These are phyloP conservation scores for Smallanthus sonchifolius DNA, from an alignment of 129 eudicot genomes.

Conservation along the genomic window DNA sequence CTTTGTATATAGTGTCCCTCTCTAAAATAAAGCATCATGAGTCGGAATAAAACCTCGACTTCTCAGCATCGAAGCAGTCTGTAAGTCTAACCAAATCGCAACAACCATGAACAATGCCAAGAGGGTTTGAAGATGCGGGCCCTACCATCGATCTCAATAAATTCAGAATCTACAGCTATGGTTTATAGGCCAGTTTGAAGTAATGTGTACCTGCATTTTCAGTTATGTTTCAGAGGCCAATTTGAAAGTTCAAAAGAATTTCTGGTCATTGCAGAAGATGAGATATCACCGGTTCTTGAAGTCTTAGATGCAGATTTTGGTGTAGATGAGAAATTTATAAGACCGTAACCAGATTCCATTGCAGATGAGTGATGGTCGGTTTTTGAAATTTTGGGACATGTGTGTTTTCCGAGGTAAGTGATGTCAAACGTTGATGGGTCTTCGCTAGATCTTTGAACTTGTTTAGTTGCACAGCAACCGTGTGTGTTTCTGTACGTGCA, in stretches of 20 bases:
- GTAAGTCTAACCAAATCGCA: background rate
- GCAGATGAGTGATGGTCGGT: conserved; percentile 22
- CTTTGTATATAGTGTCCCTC: conserved; percentile 18
- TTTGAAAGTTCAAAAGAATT: conserved; percentile 35
- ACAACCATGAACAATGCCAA: background rate
- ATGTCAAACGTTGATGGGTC: conserved; percentile 32
- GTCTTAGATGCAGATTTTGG: conserved; percentile 15
- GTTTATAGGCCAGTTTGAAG: conserved; percentile 5
- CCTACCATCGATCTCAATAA: background rate
- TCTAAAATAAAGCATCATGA: conserved; percentile 18
- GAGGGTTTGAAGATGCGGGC: conserved; percentile 10
- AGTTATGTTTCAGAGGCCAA: conserved; percentile 30
- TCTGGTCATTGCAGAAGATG: conserved; percentile 18
- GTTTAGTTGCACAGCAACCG: conserved; percentile 36
- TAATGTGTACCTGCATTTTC: background rate
- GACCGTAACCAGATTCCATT: conserved; percentile 21
- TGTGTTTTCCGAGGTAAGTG: conserved; percentile 32
- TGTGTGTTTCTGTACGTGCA: conserved; percentile 35
- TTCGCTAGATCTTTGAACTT: conserved; percentile 33
- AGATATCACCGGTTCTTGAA: conserved; percentile 20
- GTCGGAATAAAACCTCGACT: conserved; percentile 10
- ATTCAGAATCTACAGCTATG: background rate
- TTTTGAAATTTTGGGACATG: conserved; percentile 28
- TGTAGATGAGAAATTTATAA: conserved; percentile 27
- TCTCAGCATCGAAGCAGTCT: background rate